Percentiles rank a stretch among this genome's conserved stretches.
These are phyloP conservation scores for Escovopsis sp. DNA, from an alignment of 2,329 filamentous ascomycete genomes.

Conservation along the genomic window DNA sequence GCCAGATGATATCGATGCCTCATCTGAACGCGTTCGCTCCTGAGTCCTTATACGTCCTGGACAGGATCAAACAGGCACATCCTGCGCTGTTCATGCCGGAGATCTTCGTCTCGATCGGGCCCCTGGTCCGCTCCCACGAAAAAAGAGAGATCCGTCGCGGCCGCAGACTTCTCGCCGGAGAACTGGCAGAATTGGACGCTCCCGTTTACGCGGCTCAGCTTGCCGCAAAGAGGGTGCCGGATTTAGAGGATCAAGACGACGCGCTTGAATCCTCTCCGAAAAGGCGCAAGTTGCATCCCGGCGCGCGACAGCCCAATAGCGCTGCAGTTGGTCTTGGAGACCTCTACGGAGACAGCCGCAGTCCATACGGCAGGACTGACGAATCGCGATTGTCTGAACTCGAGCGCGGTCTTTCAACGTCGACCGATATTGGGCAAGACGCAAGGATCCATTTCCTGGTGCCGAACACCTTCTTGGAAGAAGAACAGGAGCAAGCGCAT, in stretches of 20 bases:
- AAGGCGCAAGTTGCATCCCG: too few relatives aligned
- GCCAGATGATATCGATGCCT: slow-evolving; percentile 27
- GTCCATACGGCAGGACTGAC: not conserved
- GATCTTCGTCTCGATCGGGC: slow-evolving; percentile 7
- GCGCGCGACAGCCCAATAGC: slow-evolving; percentile 4
- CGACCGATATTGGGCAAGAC: not conserved
- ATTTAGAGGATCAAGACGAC: slow-evolving; percentile 11
- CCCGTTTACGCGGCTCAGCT: slow-evolving; percentile 32
- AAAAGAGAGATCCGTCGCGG: slow-evolving; percentile 14
- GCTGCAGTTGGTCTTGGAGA: not conserved
- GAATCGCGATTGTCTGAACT: not conserved
- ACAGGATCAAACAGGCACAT: slow-evolving; percentile 30
- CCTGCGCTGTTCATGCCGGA: slow-evolving; percentile 19
- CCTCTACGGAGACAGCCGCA: not conserved
- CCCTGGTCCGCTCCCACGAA: not conserved
- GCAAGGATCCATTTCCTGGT: slow-evolving; percentile 21
- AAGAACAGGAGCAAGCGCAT: slow-evolving; percentile 13
- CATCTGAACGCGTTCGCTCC: slow-evolving; percentile 26
- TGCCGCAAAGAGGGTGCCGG: slow-evolving; percentile 16
- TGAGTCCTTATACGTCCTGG: slow-evolving; percentile 27
- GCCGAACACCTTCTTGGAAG: slow-evolving; percentile 25
- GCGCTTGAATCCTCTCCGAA: slow-evolving; percentile 4
- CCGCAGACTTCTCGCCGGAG: slow-evolving; percentile 23
- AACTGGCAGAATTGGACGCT: slow-evolving; percentile 33
- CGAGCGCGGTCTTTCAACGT: too few relatives aligned